Conservation (phyloP, 2,329 filamentous ascomycete species). For the Colletotrichum siamense region DNA sequence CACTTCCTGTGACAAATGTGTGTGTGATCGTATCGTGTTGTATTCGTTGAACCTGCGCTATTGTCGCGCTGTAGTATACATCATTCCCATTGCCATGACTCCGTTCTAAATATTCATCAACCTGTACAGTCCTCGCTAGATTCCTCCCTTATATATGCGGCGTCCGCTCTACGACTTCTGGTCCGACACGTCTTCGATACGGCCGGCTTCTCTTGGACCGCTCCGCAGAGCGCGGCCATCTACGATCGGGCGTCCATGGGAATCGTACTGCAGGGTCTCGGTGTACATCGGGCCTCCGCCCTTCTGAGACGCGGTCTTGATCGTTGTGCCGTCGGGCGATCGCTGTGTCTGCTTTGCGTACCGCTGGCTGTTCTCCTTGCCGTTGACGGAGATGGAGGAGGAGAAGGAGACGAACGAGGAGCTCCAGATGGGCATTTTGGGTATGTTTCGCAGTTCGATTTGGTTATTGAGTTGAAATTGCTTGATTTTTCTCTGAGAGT, state of each 20-base stretch:
- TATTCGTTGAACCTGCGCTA: not conserved
- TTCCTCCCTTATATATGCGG: not conserved
- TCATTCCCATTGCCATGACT: not conserved
- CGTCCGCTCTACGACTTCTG: not conserved
- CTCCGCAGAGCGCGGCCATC: not conserved
- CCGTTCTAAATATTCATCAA: not conserved
- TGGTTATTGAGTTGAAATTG: not conserved
- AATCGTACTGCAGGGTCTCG: conserved; percentile 7
- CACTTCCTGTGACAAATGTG: not conserved
- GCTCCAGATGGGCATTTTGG: not conserved
- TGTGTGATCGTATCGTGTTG: fast-evolving
- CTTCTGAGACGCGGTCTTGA: conserved; percentile 1
- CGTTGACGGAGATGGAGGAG: conserved; percentile 4
- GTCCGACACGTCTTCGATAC: conserved; percentile 8
- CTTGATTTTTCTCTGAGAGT: not conserved
- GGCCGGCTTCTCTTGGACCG: not conserved
- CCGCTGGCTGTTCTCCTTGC: conserved; percentile 1
- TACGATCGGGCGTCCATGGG: not conserved
- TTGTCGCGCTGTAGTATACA: not conserved
- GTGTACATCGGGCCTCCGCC: not conserved
- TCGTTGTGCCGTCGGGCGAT: not conserved
- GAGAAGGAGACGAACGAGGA: conserved; percentile 10
- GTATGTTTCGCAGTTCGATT: not conserved
- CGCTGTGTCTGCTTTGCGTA: not conserved
- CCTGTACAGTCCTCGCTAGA: not conserved